Evolutionary conservation across 2,329 filamentous ascomycete genomes (phyloP), one percentile per base, ranked within the genome.

Genomic region (Grosmannia penicillata): DNA sequence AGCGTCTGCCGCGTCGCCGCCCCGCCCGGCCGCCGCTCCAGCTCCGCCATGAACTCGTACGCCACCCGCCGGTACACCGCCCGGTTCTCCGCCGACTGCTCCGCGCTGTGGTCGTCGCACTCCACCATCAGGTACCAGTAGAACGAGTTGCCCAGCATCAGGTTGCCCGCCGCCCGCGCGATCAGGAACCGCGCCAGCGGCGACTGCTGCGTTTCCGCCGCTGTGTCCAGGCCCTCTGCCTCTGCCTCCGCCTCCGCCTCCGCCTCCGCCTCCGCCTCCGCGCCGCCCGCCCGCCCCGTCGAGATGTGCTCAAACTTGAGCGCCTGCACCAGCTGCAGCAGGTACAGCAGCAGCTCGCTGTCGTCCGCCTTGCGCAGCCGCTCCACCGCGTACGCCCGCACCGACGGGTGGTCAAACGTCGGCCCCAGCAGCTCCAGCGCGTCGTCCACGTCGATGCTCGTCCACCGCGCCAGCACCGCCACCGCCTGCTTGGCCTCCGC

Each of bases 91-190:
- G 43, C 45, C 18, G 76, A 70, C 49, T 87, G 83, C 31, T 85
- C 80, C 4, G 76, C 75, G 47, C 81, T 86, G 42, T 69, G 66
- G 54, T 95, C 89, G 49, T 93, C 85, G 48, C 87, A 93, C 59
- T 98, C 93, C 2, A 98, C 91, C 78, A 95, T 95, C 3, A 98
- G 68, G 56, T 96, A 98, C 91, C 91, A 98, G 56, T 95, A 84
- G 38, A 98, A 75, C 59, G 93, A 94, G 54, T 93, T 98, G 23
- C 89, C 91, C 2, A 98, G 70, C 43, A 82, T 79, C 51, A 95
- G 83, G 52, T 93, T 96, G 44, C 79, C 76, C 13, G 83, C 81
- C 4, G 91, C 93, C 26, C 91, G 75, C 1, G 82, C 75, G 40
- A 98, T 91, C 4, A 98, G 66, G 53, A 98, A 98, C 19, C 74